Base-by-base conservation (phyloP, 345 rosid species). In the Acer campestre region DNA sequence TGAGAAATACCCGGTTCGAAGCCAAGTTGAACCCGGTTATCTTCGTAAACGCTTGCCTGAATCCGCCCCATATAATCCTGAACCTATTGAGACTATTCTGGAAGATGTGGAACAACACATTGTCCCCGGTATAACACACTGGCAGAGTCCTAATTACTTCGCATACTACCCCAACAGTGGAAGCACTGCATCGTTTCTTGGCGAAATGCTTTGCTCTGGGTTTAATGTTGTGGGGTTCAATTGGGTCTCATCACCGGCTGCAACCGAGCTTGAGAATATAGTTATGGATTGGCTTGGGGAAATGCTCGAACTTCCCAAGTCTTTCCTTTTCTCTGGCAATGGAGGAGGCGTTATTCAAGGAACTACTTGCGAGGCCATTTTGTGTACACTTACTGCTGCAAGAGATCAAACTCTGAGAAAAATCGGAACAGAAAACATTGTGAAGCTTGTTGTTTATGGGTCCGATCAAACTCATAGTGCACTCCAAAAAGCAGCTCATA, bases 161-260 rank as follows among this genome's bases (percentile, higher is more conserved):
- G 91, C 81, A 6, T 85, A 78, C 79, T 88, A 76, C 74, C 86
- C 75, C 0, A 38, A 70, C 10, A 78, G 68, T 17, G 63, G 40
- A 0, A 86, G 86, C 79, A 77, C 31, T 7, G 86, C 86, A 0
- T 83, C 77, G 3, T 77, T 86, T 23, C 70, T 86, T 0, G 86
- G 88, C 0, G 89, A 88, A 53, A 78, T 86, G 75, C 83, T 86
- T 46, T 48, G 82, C 29, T 20, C 83, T 1, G 88, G 86, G 10
- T 84, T 88, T 49, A 77, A 75, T n/a, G 88, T 84, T 1, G 84
- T 82, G 0, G 89, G 88, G 10, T 86, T 88, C 76, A 83, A 79
- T 17, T 89, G 88, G 92, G 25, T 81, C 42, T 68, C 90, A 0
- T 89, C 92, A 9, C 89, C 88, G 0, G 85, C 85, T 16, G 89